phyloP scores from a whole-genome alignment of 2,329 filamentous ascomycete genomes.

The Chaetothyriales sp. region DNA sequence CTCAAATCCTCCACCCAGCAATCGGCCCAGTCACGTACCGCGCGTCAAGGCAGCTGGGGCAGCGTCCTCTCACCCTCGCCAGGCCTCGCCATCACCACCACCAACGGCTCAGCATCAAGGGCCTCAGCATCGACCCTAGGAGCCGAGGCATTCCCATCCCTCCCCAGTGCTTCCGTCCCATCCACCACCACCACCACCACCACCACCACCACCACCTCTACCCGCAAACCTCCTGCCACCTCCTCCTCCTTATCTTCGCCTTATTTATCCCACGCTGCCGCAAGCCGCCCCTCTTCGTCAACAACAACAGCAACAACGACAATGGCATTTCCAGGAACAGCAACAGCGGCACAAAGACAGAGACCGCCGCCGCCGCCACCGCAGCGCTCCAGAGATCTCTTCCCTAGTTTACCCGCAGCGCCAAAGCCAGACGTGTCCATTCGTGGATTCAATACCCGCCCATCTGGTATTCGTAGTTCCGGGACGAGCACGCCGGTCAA shows the following conservation, averaged over 20 bases:
- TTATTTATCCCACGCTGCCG: background rate
- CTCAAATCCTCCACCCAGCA: slow-evolving; percentile 55
- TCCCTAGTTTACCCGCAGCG: slow-evolving; percentile 68
- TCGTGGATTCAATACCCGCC: slow-evolving; percentile 30
- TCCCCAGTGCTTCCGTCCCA: slow-evolving; percentile 2
- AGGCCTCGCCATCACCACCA: slow-evolving; percentile 13
- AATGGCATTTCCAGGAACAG: slow-evolving; percentile 2
- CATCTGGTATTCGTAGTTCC: slow-evolving; percentile 27
- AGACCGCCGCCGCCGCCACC: slow-evolving; percentile 17
- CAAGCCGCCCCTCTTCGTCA: slow-evolving; percentile 5
- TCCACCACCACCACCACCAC: slow-evolving; percentile 11
- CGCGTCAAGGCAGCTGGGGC: slow-evolving; percentile 43
- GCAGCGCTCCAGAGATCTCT: slow-evolving; percentile 42
- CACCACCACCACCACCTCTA: slow-evolving; percentile 13
- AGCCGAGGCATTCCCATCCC: slow-evolving; percentile 16
- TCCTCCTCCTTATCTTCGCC: slow-evolving; percentile 2
- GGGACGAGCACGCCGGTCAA: slow-evolving; percentile 20
- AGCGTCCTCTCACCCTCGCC: slow-evolving; percentile 24
- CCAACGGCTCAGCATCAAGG: slow-evolving; percentile 13
- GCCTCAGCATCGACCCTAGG: slow-evolving; percentile 13
- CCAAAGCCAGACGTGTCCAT: slow-evolving; percentile 47
- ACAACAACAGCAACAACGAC: slow-evolving; percentile 2
- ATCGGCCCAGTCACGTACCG: slow-evolving; percentile 46
- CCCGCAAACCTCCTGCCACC: slow-evolving; percentile 19
- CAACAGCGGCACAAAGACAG: slow-evolving; percentile 4